Conservation (phyloP, 164 flowering plant species). For the Akebia trifoliata region DNA sequence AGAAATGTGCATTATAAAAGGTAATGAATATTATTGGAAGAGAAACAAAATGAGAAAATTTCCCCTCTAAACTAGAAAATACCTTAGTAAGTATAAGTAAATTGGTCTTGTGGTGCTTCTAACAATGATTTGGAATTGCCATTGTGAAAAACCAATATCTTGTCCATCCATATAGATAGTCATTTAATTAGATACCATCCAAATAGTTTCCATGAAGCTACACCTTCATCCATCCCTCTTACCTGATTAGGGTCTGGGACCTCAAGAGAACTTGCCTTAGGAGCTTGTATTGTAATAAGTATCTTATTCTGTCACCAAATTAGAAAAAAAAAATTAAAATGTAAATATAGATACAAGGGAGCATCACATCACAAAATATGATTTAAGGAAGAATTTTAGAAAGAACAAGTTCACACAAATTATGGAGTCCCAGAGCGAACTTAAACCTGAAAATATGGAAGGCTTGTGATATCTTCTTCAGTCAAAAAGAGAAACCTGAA, state of each 20-base stretch:
- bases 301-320: constrained; percentile 45
- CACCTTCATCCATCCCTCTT: constrained; percentile 5
- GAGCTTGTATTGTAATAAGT: constrained; percentile 67
- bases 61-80: constrained; percentile 7
- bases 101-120: constrained; percentile 69
- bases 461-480: constrained; percentile 51
- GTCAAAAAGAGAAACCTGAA: constrained; percentile 49
- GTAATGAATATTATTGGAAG: neutral
- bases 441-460: constrained; percentile 58
- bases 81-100: constrained; percentile 60
- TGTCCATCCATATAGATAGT: constrained; percentile 26
- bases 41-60: neutral
- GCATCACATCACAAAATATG: neutral
- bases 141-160: constrained; percentile 35
- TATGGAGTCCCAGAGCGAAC: neutral
- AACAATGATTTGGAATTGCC: constrained; percentile 48
- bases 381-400: neutral
- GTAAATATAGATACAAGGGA: neutral
- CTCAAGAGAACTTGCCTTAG: constrained; percentile 58
- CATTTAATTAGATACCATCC: constrained; percentile 10
- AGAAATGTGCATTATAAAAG: too few relatives aligned
- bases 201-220: neutral
- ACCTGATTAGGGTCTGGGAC: constrained; percentile 81
- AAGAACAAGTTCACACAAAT: neutral
- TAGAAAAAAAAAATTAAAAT: neutral